Evolutionary conservation across 202 grass and related monocot species (phyloP).

Genomic region (Schoenoplectus tabernaemontani): DNA sequence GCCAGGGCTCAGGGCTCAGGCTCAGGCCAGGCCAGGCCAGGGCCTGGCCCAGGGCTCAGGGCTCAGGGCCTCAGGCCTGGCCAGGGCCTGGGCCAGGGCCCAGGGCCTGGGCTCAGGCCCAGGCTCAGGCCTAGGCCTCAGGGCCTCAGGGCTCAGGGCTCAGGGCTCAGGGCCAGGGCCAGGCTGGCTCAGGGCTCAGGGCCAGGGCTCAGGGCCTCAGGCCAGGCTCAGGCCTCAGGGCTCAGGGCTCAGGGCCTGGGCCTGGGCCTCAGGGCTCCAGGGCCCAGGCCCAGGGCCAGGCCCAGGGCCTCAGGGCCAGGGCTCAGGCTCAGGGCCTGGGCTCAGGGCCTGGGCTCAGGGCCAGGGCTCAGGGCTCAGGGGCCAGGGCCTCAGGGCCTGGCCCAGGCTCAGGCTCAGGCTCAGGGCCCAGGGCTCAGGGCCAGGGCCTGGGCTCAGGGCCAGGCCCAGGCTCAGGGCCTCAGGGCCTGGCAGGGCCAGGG

Average conservation of each 20-base stretch:
- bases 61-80: slow-evolving; percentile 7
- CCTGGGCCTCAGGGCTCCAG: neutral
- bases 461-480: no score
- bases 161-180: slow-evolving; percentile 9
- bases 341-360: slow-evolving; percentile 6
- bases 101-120: no score
- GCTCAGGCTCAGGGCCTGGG: slow-evolving; percentile 2
- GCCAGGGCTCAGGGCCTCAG: slow-evolving; percentile 19
- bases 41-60: neutral
- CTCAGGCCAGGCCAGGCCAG: no score
- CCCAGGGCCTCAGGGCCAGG: neutral
- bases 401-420: no score
- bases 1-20: neutral
- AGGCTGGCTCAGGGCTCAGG: slow-evolving; percentile 22
- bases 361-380: slow-evolving; percentile 4
- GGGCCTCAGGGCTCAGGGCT: slow-evolving; percentile 7
- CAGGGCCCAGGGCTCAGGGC: neutral
- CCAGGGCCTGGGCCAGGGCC: neutral
- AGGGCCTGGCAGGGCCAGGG: no score
- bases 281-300: no score
- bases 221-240: neutral
- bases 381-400: no score
- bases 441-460: no score
- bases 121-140: neutral
- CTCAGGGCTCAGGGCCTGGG: neutral